A percentile compares a stretch with the other conserved stretches of the same genome.
These are phyloP conservation scores for Fagus sylvatica DNA, from an alignment of 306 rosid species.

Conservation along the genomic window DNA sequence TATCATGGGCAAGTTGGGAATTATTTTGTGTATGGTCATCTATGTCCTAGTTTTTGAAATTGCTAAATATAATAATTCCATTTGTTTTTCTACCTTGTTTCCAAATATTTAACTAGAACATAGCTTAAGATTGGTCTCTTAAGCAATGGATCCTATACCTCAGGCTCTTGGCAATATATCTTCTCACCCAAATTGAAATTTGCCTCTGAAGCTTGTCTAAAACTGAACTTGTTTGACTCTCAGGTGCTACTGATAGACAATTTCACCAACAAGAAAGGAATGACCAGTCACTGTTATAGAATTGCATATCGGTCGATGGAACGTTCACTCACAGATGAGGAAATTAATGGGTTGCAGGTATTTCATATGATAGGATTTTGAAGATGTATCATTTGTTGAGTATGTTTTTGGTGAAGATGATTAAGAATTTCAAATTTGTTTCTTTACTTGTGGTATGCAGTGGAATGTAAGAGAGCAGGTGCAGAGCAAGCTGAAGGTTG, in stretches of 20 bases:
- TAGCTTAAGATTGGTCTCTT: neutral
- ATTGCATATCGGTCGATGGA: slow-evolving; percentile 62
- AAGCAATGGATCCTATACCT: neutral
- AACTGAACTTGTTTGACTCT: neutral
- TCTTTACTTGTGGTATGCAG: slow-evolving; percentile 33
- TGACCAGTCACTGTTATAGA: slow-evolving; percentile 97
- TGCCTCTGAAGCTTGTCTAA: neutral
- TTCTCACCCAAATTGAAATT: neutral
- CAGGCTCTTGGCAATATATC: neutral
- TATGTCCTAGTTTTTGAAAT: neutral
- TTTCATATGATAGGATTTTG: slow-evolving; percentile 17
- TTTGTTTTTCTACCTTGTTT: neutral
- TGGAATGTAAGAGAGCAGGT: slow-evolving; percentile 59
- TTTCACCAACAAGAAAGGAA: slow-evolving; percentile 95
- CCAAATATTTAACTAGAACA: neutral
- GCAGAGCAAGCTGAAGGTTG: slow-evolving; percentile 50
- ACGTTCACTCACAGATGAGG: slow-evolving; percentile 91
- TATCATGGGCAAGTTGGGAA: neutral
- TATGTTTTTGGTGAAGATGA: neutral
- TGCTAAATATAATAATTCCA: neutral
- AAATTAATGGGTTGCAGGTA: slow-evolving; percentile 73
- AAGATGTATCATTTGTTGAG: slow-evolving; percentile 1
- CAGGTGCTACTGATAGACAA: slow-evolving; percentile 92
- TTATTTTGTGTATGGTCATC: neutral
- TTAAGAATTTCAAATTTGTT: slow-evolving; percentile 1